Percentiles rank a stretch among this genome's conserved stretches.
phyloP scores from a whole-genome alignment of 768 basidiomycete species.

The Guyanaporus albipodus region DNA sequence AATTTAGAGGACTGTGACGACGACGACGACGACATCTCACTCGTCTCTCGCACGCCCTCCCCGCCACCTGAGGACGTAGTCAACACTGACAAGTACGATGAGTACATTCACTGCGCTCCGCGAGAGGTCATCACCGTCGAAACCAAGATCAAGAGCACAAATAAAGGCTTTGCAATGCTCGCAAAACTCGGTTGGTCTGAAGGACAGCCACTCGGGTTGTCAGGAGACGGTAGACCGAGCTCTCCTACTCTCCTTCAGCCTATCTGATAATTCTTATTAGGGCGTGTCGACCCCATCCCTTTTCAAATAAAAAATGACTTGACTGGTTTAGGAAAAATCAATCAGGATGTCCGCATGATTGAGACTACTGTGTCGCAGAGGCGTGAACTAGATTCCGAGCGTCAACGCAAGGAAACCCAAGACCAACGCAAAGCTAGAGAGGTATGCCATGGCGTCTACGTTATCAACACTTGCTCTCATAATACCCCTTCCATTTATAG shows the following conservation, averaged over 20 bases:
- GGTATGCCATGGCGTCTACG: constrained; percentile 35
- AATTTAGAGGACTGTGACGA: constrained; percentile 49
- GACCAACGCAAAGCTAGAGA: constrained; percentile 72
- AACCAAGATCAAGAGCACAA: constrained; percentile 72
- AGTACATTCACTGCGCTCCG: constrained; percentile 47
- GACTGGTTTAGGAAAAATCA: constrained; percentile 76
- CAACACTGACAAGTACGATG: constrained; percentile 67
- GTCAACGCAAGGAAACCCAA: constrained; percentile 74
- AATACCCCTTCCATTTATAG: constrained; percentile 32
- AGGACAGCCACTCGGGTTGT: constrained; percentile 72
- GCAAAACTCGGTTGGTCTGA: constrained; percentile 81
- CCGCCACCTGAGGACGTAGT: constrained; percentile 47
- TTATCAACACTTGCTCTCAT: constrained; percentile 7
- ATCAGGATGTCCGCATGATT: constrained; percentile 78
- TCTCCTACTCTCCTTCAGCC: background rate
- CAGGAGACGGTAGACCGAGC: constrained; percentile 58
- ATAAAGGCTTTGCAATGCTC: constrained; percentile 79
- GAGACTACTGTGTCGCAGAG: constrained; percentile 83
- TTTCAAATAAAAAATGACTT: constrained; percentile 75
- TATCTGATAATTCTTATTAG: constrained; percentile 33
- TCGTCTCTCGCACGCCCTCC: constrained; percentile 77
- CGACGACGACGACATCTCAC: constrained; percentile 66
- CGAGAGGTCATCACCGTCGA: constrained; percentile 76
- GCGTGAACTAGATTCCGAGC: constrained; percentile 75
- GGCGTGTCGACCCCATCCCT: constrained; percentile 79